A percentile compares a stretch with the other conserved stretches of the same genome.
These are phyloP conservation scores for Nemophila menziesii DNA, from an alignment of 257 asterid genomes.

Conservation along the genomic window DNA sequence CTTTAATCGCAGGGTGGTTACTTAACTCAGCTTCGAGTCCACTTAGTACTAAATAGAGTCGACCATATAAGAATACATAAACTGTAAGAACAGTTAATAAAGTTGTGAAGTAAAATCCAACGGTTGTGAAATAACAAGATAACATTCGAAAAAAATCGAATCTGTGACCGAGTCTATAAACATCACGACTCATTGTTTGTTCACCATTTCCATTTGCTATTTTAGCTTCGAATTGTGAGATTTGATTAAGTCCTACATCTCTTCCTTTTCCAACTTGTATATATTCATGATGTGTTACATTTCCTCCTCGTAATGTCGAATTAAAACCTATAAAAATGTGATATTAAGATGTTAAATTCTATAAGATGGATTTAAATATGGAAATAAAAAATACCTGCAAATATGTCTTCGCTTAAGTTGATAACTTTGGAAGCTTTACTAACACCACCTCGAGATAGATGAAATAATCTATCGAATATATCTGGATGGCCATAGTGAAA, in stretches of 20 bases:
- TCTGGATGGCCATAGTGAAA: constrained; percentile 99
- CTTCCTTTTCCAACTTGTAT: constrained; percentile 98
- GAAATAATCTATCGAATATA: constrained; percentile 86
- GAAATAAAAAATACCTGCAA: constrained; percentile 62
- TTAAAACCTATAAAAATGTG: constrained; percentile 59
- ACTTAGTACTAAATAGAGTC: constrained; percentile 86
- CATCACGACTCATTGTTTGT: constrained; percentile 92
- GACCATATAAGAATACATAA: constrained; percentile 80
- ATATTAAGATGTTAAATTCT: constrained; percentile 1
- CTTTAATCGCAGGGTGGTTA: constrained; percentile 63
- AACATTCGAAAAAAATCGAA: constrained; percentile 97
- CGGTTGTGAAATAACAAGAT: constrained; percentile 78
- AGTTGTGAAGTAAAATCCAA: constrained; percentile 87
- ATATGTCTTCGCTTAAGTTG: constrained; percentile 95
- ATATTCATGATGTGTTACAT: constrained; percentile 92
- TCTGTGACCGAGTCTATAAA: constrained; percentile 90
- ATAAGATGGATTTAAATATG: constrained; percentile 12
- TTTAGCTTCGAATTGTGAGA: constrained; percentile 80
- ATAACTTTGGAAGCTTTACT: constrained; percentile 89
- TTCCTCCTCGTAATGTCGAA: constrained; percentile 96
- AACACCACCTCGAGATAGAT: constrained; percentile 89
- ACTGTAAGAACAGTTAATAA: constrained; percentile 84
- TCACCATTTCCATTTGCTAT: constrained; percentile 96
- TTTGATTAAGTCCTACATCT: constrained; percentile 96
- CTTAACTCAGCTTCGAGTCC: constrained; percentile 73